Conservation (phyloP, 2,329 filamentous ascomycete species). For the Laburnicola sp. region DNA sequence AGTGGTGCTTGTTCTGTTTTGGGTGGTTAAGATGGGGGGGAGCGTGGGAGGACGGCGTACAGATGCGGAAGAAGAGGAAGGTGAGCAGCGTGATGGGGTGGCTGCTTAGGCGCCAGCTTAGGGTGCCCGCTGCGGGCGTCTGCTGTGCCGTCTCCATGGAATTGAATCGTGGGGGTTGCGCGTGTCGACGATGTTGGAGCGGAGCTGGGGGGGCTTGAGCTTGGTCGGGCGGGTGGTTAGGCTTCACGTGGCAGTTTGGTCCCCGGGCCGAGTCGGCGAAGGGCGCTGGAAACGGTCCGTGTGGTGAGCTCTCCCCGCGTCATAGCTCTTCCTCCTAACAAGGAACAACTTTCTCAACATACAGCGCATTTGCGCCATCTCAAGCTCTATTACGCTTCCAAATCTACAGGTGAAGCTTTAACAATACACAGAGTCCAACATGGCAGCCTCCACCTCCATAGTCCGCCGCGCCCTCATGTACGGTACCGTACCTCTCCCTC, state of each 20-base stretch:
- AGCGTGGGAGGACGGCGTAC: slow-evolving; percentile 55
- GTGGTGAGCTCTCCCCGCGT: slow-evolving; percentile 27
- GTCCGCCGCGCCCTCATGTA: slow-evolving; percentile 86
- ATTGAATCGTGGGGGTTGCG: slow-evolving; percentile 9
- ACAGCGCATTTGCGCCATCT: slow-evolving; percentile 2
- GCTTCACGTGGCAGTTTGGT: slow-evolving; percentile 40
- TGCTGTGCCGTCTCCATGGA: slow-evolving; percentile 50
- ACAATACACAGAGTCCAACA: slow-evolving; percentile 22
- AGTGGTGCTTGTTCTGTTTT: too few relatives aligned
- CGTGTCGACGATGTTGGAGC: slow-evolving; percentile 2
- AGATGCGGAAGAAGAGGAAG: slow-evolving; percentile 85
- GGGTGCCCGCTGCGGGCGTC: slow-evolving; percentile 53
- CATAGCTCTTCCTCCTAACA: too few relatives aligned
- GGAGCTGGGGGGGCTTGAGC: slow-evolving; percentile 1
- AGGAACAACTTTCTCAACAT: too few relatives aligned
- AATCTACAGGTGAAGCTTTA: neutral
- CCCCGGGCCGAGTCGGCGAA: slow-evolving; percentile 22
- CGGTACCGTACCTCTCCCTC: slow-evolving; percentile 57
- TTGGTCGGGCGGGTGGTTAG: slow-evolving; percentile 18
- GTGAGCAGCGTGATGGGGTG: slow-evolving; percentile 92
- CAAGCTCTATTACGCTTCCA: neutral
- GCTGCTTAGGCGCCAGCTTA: slow-evolving; percentile 95
- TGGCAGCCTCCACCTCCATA: slow-evolving; percentile 53
- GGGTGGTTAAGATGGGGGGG: neutral
- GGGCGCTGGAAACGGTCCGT: slow-evolving; percentile 6